Evolutionary conservation across 2,329 filamentous ascomycete genomes (phyloP), one percentile per base, ranked within the genome.

Genomic region (Aspergillus quadrilineatus): DNA sequence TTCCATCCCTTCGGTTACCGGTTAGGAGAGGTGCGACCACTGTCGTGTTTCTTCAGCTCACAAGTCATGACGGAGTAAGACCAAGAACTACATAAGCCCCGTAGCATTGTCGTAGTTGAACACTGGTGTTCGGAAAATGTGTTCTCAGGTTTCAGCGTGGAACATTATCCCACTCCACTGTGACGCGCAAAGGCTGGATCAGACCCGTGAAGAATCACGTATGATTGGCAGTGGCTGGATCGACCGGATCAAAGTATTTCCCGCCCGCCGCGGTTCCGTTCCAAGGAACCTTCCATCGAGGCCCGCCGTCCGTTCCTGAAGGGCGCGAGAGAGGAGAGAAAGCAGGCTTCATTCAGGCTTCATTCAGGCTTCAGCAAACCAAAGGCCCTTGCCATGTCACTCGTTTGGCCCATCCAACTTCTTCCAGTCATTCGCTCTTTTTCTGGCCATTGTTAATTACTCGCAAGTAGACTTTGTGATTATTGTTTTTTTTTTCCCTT

Each of bases 401-500:
- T 67, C 64, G 50, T 63, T 66, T 51, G 58, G 49, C 49, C 55
- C 57, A 64, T 65, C 57, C 64, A 65, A 63, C 60, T 64, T 63
- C 59, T 44, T 47, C 39, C 62, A 70, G 60, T 69, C 68, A 67
- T 69, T 71, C 68, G 63, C 69, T 70, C 57, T 59, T 62, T 58
- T 49, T 57, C 56, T 61, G 60, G 50, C 57, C 50, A 55, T 56
- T 62, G 44, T 22, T 48, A 57, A 41, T 53, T 22, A 51, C 36
- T 49, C 48, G 48, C 56, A 58, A 59, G 50, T 44, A 48, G 17
- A 50, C 45, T 54, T 42, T 58, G 43, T 56, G 55, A 22, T 22
- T 53, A 53, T 52, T 44, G 32, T 28, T 43, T 15, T 45, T 50
- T 50, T 32, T 54, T 55, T 54, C 30, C 29, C 59, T 57, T 57